Base-by-base conservation (phyloP, 1,284 basidiomycete species). In the Ceratobasidium sp. region DNA sequence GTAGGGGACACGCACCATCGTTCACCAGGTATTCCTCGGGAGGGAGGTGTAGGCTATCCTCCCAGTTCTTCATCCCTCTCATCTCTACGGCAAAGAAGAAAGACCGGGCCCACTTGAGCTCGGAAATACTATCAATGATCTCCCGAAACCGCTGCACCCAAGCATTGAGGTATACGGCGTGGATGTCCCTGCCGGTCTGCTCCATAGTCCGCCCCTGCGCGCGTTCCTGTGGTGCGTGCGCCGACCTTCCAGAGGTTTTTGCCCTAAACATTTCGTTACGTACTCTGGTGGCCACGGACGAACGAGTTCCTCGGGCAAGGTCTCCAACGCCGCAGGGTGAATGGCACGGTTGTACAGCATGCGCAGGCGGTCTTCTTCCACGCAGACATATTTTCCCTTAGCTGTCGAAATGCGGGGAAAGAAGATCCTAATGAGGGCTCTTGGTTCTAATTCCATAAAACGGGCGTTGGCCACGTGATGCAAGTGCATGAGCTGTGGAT, bases 31-130 rank as follows among this genome's bases (percentile, higher is more conserved):
- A 13, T 3, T 10, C 29, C 2, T 68, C 65, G 8, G 65, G 65
- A 38, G 65, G 65, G 0, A 32, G 20, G 40, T 68, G 65, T 13
- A 68, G 22, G 32, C 65, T 68, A 8, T 13, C 43, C 3, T 45
- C 42, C 20, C 20, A 1, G 20, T 12, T 40, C 45, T 68, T 68
- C 42, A 68, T 15, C 1, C 65, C 65, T 7, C 65, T 45, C 53
- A 56, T 56, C 43, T 68, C 31, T n/a, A 56, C 29, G 20, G 17
- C 12, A 22, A 68, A 56, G 32, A 68, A 47, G 15, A 49, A 68
- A 5, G 32, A 47, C 34, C 54, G 17, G 10, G 65, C 65, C 65
- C 65, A 68, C 25, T 8, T 20, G 7, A 68, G 53, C 54, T 49
- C 20, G 3, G n/a, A 7, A 20, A 8, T 17, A 1, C 6, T 27